Evolutionary conservation across 371 early-diverging fungal species (phyloP), one percentile per base, ranked within the genome.

Genomic region (Mortierella sp.): DNA sequence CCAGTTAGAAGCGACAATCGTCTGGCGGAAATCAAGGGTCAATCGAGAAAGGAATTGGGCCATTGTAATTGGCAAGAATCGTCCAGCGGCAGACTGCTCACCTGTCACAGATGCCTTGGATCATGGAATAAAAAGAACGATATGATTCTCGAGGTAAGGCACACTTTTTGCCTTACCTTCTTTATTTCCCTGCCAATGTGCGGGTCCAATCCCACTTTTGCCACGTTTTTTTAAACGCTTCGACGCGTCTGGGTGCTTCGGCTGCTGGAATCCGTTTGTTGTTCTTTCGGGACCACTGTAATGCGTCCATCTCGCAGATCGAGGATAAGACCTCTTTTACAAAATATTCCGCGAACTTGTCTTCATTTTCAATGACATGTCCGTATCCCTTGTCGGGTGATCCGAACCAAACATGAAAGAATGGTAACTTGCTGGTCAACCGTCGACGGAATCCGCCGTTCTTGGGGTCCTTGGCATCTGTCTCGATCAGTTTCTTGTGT

Each of bases 331-430:
- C 58, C 46, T 76, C 71, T 43, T 79, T 68, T 9, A 71, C 62
- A 64, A 67, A 72, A 54, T 56, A 95, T 38, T 86, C 84, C 30
- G 88, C 90, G 78, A 96, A 98, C 31, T 80, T 67, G 27, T 90
- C 85, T 0, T 85, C 64, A 43, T 94, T 87, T 78, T 98, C 98
- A 80, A 98, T 96, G n/a, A 97, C 93, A 78, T 98, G 98, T 1
- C 97, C 98, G 58, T 87, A 88, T 1, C 98, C 96, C 41, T 89
- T 84, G 61, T 95, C 90, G 2, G 93, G 89, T 31, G 92, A 90
- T 38, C 71, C 71, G 54, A 76, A 58, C 98, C 98, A 98, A 1
- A 97, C 96, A 65, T 98, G 98, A 67, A 98, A 96, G 72, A 94
- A 98, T 2, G 97, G 96, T 68, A 97, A 55, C 46, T 92, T 84